These are phyloP conservation scores for Geotrichum restrictum DNA, from an alignment of 1,139 yeast genomes.

Conservation along the genomic window DNA sequence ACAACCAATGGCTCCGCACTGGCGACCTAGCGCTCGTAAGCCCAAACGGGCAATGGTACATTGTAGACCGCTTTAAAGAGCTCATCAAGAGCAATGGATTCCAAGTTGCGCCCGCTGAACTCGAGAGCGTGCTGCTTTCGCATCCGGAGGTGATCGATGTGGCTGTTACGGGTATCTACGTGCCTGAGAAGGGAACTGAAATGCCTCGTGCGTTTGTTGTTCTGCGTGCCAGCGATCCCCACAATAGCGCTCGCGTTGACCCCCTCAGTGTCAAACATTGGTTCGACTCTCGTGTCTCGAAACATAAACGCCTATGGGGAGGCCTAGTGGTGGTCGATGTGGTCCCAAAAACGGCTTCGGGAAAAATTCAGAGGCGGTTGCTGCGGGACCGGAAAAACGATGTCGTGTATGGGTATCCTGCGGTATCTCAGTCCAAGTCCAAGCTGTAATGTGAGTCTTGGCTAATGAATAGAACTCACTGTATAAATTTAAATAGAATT, in stretches of 20 bases:
- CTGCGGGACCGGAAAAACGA: constrained; percentile 27
- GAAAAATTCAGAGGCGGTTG: constrained; percentile 37
- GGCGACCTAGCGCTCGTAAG: constrained; percentile 69
- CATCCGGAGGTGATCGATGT: constrained; percentile 36
- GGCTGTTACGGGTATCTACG: constrained; percentile 39
- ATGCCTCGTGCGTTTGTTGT: constrained; percentile 40
- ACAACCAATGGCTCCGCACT: constrained; percentile 73
- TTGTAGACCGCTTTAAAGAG: constrained; percentile 74
- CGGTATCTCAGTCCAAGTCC: not conserved
- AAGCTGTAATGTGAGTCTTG: too few species aligned
- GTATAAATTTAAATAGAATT: too few species aligned
- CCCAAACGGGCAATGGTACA: constrained; percentile 50
- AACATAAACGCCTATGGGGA: constrained; percentile 41
- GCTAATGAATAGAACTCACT: too few species aligned
- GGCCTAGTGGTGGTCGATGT: constrained; percentile 29
- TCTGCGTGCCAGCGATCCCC: constrained; percentile 23
- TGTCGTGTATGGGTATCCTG: constrained; percentile 9
- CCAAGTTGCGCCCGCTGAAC: constrained; percentile 76
- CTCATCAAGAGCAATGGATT: constrained; percentile 81
- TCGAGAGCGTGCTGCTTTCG: constrained; percentile 60
- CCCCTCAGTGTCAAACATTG: constrained; percentile 32
- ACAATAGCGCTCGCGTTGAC: too few species aligned
- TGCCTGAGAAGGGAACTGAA: constrained; percentile 37
- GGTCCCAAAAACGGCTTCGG: constrained; percentile 39
- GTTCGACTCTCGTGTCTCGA: constrained; percentile 39